phyloP scores from a whole-genome alignment of 2,329 filamentous ascomycete genomes.

The Pyrenochaeta sp. region DNA sequence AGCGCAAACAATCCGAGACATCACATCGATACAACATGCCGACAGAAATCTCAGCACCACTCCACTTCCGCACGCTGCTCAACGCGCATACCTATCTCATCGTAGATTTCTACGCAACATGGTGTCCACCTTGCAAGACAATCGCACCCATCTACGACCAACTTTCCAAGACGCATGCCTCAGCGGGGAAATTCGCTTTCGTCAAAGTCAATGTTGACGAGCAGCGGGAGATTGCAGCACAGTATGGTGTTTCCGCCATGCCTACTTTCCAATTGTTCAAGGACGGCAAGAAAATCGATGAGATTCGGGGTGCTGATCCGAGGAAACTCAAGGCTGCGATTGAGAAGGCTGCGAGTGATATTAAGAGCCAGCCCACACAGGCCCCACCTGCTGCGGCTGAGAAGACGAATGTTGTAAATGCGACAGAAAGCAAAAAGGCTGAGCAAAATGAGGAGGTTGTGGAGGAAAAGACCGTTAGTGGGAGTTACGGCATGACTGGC shows the following conservation, averaged over 20 bases:
- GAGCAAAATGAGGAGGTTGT: slow-evolving; percentile 7
- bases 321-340: slow-evolving; percentile 33
- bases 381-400: slow-evolving; percentile 2
- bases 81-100: slow-evolving; percentile 51
- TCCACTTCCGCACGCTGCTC: slow-evolving; percentile 47
- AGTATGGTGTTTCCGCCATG: slow-evolving; percentile 58
- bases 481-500: slow-evolving; percentile 43
- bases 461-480: slow-evolving; percentile 42
- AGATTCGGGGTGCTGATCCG: slow-evolving; percentile 39
- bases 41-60: slow-evolving; percentile 39
- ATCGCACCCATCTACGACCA: slow-evolving; percentile 61
- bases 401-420: slow-evolving; percentile 10
- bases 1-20: neutral
- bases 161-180: slow-evolving; percentile 57
- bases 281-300: slow-evolving; percentile 38
- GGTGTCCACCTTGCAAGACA: slow-evolving; percentile 65
- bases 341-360: slow-evolving; percentile 25
- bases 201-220: slow-evolving; percentile 65
- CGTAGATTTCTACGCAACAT: slow-evolving; percentile 62
- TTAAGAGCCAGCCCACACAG: slow-evolving; percentile 13
- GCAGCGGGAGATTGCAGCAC: slow-evolving; percentile 56
- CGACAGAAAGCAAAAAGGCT: slow-evolving; percentile 7
- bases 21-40: slow-evolving; percentile 31
- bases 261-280: slow-evolving; percentile 46
- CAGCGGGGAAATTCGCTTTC: slow-evolving; percentile 57